phyloP scores from a whole-genome alignment of 2,329 filamentous ascomycete genomes.

The Macrophomina pseudophaseolina region DNA sequence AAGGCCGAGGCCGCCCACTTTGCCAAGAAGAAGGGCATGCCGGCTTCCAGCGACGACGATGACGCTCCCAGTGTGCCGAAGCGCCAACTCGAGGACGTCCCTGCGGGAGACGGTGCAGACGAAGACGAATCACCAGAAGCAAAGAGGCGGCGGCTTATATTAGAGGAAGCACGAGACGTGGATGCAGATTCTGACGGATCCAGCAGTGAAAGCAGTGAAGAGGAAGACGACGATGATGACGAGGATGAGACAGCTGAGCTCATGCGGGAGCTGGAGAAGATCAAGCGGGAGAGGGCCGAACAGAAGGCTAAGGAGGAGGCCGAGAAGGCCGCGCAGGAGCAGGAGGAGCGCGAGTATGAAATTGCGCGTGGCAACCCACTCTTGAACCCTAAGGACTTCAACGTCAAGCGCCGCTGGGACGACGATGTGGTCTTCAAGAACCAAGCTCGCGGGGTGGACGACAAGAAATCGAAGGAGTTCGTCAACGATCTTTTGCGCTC shows the following conservation, averaged over 20 bases:
- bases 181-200: conserved; percentile 78
- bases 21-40: conserved; percentile 77
- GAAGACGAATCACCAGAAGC: conserved; percentile 74
- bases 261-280: conserved; percentile 91
- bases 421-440: conserved; percentile 99
- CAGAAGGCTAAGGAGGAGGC: conserved; percentile 83
- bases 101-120: conserved; percentile 38
- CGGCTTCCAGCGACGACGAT: conserved; percentile 54
- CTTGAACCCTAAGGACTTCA: conserved; percentile 86
- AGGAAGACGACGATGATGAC: conserved; percentile 52
- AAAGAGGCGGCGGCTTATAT: conserved; percentile 77
- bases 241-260: conserved; percentile 84
- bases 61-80: conserved; percentile 65
- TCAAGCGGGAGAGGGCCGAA: conserved; percentile 83
- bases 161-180: conserved; percentile 86
- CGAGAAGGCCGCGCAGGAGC: conserved; percentile 77
- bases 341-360: conserved; percentile 82
- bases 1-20: conserved; percentile 87
- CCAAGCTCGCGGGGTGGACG: conserved; percentile 92
- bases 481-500: conserved; percentile 94
- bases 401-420: conserved; percentile 90
- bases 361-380: conserved; percentile 93
- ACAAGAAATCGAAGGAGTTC: conserved; percentile 92
- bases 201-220: conserved; percentile 62
- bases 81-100: conserved; percentile 28